A percentile compares a stretch with the other conserved stretches of the same genome.
Conservation (phyloP, 2,329 filamentous ascomycete species). For the Colletotrichum nymphaeae region DNA sequence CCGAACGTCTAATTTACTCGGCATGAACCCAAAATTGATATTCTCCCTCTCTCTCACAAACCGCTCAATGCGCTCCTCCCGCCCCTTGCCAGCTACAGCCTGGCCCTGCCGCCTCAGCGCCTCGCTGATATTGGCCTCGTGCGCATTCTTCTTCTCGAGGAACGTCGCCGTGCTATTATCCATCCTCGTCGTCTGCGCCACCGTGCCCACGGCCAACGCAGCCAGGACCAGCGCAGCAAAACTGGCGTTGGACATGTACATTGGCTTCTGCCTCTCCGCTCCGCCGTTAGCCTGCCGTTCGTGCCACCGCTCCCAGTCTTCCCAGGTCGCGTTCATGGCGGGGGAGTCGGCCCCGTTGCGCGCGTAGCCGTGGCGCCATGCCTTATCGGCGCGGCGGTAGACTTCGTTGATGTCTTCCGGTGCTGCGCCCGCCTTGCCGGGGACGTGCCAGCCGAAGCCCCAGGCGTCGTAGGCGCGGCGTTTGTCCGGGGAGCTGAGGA, state of each 20-base stretch:
- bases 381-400: conserved; percentile 53
- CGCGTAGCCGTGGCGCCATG: conserved; percentile 56
- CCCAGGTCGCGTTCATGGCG: conserved; percentile 89
- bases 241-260: conserved; percentile 81
- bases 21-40: conserved; percentile 45
- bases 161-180: conserved; percentile 70
- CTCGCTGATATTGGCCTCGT: conserved; percentile 74
- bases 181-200: conserved; percentile 79
- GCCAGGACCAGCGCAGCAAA: conserved; percentile 81
- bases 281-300: conserved; percentile 60
- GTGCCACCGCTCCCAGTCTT: conserved; percentile 93
- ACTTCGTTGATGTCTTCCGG: conserved; percentile 43
- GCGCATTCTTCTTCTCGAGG: conserved; percentile 74
- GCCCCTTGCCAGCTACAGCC: conserved; percentile 62
- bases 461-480: conserved; percentile 84
- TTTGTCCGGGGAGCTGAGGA: conserved; percentile 84
- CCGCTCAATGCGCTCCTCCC: conserved; percentile 77
- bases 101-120: conserved; percentile 65
- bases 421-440: conserved; percentile 60
- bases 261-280: conserved; percentile 61
- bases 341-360: conserved; percentile 53
- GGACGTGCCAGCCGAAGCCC: conserved; percentile 78
- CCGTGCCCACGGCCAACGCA: conserved; percentile 72
- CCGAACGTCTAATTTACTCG: conserved; percentile 33
- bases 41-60: conserved; percentile 81